Evolutionary conservation across 2,329 filamentous ascomycete genomes (phyloP), one percentile per base, ranked within the genome.

Genomic region (Ceratocystis huliohia): DNA sequence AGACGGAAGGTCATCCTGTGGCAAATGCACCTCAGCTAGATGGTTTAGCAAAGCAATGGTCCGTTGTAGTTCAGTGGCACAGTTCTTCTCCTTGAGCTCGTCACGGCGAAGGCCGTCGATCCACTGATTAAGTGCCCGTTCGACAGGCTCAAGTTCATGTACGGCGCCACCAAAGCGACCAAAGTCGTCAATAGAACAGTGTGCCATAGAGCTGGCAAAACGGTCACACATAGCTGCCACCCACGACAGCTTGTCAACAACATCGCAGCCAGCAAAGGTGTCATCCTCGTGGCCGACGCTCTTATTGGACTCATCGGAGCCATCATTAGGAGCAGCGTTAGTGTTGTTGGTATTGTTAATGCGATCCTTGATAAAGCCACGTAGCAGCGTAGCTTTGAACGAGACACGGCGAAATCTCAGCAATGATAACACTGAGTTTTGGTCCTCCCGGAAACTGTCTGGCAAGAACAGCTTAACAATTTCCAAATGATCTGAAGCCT

Each of bases 401-500:
- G 84, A 85, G 61, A 97, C 82, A 57, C 93, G 83, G 74, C 89
- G 92, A 80, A 96, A 96, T 7, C 91, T 84, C 66, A 99, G 81
- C 64, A 96, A 81, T 5, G 93, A 90, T 41, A 94, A 81, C n/a
- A 97, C 86, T 0, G 93, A 94, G 72, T 95, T 89, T 68, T 86
- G 83, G 70, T 96, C 91, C 20, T 84, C 78, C 70, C 88, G 86
- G 74, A 90, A 96, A 22, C 84, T 87, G 69, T 96, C 91, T 0
- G 92, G 91, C 57, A 96, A 78, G 79, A 96, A 97, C 10, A 94
- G 78, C 75, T 91, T 89, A 70, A 96, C 83, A 71, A 99, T 96
- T 20, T 87, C 84, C 33, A 99, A 81, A 72, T 97, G 92, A 73
- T 96, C 89, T 48, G 86, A 82, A 1, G 91, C 89, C 77, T 97